Percentiles rank a stretch among this genome's conserved stretches.
These are phyloP conservation scores for Rusavskia elegans DNA, from an alignment of 495 filamentous ascomycete species.

Conservation along the genomic window DNA sequence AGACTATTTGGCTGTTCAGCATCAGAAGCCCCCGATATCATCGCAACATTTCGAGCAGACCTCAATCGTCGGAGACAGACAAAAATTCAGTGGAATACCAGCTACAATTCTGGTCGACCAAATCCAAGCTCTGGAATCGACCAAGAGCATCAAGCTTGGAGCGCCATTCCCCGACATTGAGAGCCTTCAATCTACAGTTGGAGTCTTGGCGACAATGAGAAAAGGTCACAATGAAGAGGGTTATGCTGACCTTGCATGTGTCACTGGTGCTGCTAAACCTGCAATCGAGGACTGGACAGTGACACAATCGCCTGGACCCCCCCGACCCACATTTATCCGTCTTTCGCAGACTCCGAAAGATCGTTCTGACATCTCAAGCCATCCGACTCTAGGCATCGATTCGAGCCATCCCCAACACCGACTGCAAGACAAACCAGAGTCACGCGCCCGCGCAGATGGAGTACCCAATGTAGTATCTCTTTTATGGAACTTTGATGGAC, in stretches of 20 bases:
- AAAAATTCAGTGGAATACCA: background rate
- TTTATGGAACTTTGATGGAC: conserved; percentile 23
- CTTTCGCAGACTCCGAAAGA: background rate
- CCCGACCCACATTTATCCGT: background rate
- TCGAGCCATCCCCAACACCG: background rate
- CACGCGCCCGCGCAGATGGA: conserved; percentile 13
- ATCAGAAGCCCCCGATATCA: background rate
- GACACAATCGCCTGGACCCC: background rate
- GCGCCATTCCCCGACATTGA: background rate
- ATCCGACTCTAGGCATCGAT: background rate
- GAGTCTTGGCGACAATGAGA: background rate
- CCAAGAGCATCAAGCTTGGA: background rate
- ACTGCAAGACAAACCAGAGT: background rate
- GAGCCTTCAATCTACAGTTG: background rate
- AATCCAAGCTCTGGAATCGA: background rate
- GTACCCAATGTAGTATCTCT: conserved; percentile 29
- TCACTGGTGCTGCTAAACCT: background rate
- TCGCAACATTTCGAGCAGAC: background rate
- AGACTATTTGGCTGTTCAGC: background rate
- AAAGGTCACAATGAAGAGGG: background rate
- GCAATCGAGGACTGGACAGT: background rate
- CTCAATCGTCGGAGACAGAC: background rate
- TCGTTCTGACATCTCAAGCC: background rate
- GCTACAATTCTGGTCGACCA: background rate
- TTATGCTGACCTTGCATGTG: background rate